Base-by-base conservation (phyloP, 2,329 filamentous ascomycete species). In the Ophiostoma fasciatum region DNA sequence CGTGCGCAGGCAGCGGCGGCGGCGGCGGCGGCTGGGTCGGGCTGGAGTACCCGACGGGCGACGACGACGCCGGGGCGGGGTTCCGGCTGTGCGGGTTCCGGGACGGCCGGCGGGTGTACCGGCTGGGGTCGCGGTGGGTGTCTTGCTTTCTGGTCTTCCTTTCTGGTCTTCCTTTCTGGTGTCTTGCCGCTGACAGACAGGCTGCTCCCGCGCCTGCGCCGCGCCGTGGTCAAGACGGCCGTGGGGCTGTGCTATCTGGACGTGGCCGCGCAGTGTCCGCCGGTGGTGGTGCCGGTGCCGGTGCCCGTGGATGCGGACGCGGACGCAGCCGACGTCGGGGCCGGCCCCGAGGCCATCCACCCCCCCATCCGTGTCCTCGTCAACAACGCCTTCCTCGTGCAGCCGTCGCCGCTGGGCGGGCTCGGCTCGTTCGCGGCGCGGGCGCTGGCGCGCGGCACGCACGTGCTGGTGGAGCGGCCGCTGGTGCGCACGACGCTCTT, bases 381-480 rank as follows among this genome's bases (percentile, higher is more conserved):
- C 17, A 68, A 67, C 39, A 47, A 51, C 0, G 55, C 46, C 38
- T 59, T 71, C 27, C 44, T 54, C 10, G 46, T 71, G 6, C 54
- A 50, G 3, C 46, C 46, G 9, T 68, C 65, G 0, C 32, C 41
- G 0, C 49, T 63, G 1, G 58, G 59, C 1, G 66, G 67, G 1
- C 56, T 59, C 30, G 68, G 68, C 0, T 59, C 55, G 0, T 68
- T 71, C 31, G 66, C 68, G 0, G 42, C 46, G 1, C 47, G 45
- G 5, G 49, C 57, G 7, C 53, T 72, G 10, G 42, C 42, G 14
- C 33, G 43, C 1, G 56, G 56, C 25, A 56, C 64, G 25, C 44
- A 52, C 1, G 58, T 72, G 8, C 56, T 70, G 0, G 44, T 56
- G 0, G 68, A 73, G 47, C 43, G 41, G 10, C 59, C 66, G 0